phyloP scores from a whole-genome alignment of 495 filamentous ascomycete species.

The Aspergillus leporis region DNA sequence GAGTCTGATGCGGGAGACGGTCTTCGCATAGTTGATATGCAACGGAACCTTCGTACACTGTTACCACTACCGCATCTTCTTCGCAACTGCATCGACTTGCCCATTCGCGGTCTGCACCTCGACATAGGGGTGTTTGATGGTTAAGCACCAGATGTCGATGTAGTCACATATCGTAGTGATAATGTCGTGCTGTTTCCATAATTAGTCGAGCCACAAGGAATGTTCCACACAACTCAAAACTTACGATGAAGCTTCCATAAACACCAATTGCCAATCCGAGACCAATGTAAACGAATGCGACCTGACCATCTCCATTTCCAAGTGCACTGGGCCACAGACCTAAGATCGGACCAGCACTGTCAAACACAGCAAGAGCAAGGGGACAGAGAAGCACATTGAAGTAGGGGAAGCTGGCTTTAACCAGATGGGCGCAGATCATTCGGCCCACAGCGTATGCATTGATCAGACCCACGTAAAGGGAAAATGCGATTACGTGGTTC shows the following conservation, averaged over 20 bases:
- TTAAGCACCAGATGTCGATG: conserved; percentile 96
- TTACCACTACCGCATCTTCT: conserved; percentile 32
- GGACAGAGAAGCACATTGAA: conserved; percentile 72
- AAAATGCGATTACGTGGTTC: conserved; percentile 82
- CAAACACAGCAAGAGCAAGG: conserved; percentile 72
- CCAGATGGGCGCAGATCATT: conserved; percentile 92
- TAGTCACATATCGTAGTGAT: conserved; percentile 97
- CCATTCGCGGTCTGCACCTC: conserved; percentile 31
- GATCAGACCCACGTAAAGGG: conserved; percentile 79
- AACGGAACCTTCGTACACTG: neutral
- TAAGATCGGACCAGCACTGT: conserved; percentile 70
- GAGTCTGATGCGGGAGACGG: neutral
- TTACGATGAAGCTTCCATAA: conserved; percentile 91
- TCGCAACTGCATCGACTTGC: conserved; percentile 24
- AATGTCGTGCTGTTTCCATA: conserved; percentile 65
- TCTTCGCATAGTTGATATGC: conserved; percentile 22
- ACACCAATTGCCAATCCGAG: conserved; percentile 79
- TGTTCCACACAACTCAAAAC: conserved; percentile 18
- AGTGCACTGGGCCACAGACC: conserved; percentile 80
- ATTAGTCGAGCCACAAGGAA: neutral
- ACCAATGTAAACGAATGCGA: conserved; percentile 82
- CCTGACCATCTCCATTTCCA: conserved; percentile 72
- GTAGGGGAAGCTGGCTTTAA: conserved; percentile 82
- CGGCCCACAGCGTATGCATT: conserved; percentile 93
- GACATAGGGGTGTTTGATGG: conserved; percentile 71